These are phyloP conservation scores for Podosphaera fusca DNA, from an alignment of 2,329 filamentous ascomycete species.

Conservation along the genomic window DNA sequence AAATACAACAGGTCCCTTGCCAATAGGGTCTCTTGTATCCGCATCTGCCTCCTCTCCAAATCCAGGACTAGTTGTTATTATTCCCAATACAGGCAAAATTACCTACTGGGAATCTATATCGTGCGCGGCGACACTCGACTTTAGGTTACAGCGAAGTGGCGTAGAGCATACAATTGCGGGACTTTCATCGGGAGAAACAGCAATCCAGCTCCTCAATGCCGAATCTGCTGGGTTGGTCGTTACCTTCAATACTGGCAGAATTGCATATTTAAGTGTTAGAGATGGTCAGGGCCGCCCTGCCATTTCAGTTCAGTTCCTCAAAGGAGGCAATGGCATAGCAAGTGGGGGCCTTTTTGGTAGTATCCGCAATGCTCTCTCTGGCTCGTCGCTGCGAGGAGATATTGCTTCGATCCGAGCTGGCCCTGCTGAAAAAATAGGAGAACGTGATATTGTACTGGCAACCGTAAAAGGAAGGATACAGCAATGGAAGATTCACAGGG, in stretches of 20 bases:
- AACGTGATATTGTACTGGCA: constrained; percentile 62
- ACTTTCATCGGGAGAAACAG: constrained; percentile 55
- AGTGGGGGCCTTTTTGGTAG: constrained; percentile 55
- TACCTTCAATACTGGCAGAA: constrained; percentile 60
- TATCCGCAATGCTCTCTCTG: constrained; percentile 51
- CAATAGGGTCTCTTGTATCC: constrained; percentile 62
- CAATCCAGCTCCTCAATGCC: constrained; percentile 56
- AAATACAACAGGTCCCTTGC: constrained; percentile 44
- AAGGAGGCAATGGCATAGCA: constrained; percentile 30
- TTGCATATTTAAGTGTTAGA: constrained; percentile 67
- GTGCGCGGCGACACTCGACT: constrained; percentile 60
- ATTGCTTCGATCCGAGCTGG: constrained; percentile 62
- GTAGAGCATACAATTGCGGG: constrained; percentile 53
- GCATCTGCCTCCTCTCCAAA: constrained; percentile 57
- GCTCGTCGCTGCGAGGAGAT: constrained; percentile 48
- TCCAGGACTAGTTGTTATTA: constrained; percentile 67
- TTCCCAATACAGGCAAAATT: constrained; percentile 63
- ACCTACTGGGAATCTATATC: constrained; percentile 93
- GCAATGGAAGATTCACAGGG: constrained; percentile 73
- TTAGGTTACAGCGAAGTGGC: constrained; percentile 55
- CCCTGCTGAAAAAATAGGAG: constrained; percentile 47
- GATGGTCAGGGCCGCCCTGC: constrained; percentile 70
- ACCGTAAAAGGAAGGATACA: constrained; percentile 60
- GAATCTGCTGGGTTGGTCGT: constrained; percentile 72
- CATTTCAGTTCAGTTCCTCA: constrained; percentile 57